Evolutionary conservation across 2,329 filamentous ascomycete genomes (phyloP).

Genomic region (Paecilomyces fulvus): DNA sequence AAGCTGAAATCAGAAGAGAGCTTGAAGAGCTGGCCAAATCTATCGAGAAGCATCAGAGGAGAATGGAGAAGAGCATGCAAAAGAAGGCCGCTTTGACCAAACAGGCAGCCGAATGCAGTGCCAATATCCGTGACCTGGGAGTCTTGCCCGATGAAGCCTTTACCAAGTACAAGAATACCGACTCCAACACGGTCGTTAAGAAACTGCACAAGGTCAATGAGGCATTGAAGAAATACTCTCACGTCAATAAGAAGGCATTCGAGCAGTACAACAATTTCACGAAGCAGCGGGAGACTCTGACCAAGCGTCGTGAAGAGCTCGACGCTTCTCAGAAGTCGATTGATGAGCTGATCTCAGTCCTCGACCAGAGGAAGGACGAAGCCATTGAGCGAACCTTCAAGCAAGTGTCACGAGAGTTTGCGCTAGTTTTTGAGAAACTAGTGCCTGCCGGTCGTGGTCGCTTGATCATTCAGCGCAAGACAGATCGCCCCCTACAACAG

Average conservation of each 20-base stretch:
- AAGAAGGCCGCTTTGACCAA: constrained; percentile 73
- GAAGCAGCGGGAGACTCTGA: constrained; percentile 77
- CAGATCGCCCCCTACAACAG: constrained; percentile 58
- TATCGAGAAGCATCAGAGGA: constrained; percentile 80
- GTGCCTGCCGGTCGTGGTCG: constrained; percentile 89
- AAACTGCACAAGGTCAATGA: constrained; percentile 87
- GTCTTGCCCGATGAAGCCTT: constrained; percentile 91
- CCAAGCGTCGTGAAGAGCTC: constrained; percentile 75
- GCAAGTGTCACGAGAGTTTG: constrained; percentile 90
- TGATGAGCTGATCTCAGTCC: constrained; percentile 80
- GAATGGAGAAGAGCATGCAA: constrained; percentile 84
- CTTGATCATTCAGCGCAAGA: constrained; percentile 84
- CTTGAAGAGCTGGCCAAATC: constrained; percentile 67
- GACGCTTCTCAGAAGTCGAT: constrained; percentile 81
- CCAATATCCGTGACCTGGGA: constrained; percentile 86
- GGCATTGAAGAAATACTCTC: constrained; percentile 88
- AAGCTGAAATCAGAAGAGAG: constrained; percentile 57
- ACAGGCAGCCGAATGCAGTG: constrained; percentile 70
- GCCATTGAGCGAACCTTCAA: constrained; percentile 98
- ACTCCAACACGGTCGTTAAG: constrained; percentile 63
- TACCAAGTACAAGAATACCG: constrained; percentile 77
- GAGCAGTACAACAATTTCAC: constrained; percentile 99
- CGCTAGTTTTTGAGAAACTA: constrained; percentile 85
- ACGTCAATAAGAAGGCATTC: constrained; percentile 99
- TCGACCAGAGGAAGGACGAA: constrained; percentile 94